A percentile compares a stretch with the other conserved stretches of the same genome.
phyloP scores from a whole-genome alignment of 1,284 basidiomycete species.

The Heterobasidion parviporum region DNA sequence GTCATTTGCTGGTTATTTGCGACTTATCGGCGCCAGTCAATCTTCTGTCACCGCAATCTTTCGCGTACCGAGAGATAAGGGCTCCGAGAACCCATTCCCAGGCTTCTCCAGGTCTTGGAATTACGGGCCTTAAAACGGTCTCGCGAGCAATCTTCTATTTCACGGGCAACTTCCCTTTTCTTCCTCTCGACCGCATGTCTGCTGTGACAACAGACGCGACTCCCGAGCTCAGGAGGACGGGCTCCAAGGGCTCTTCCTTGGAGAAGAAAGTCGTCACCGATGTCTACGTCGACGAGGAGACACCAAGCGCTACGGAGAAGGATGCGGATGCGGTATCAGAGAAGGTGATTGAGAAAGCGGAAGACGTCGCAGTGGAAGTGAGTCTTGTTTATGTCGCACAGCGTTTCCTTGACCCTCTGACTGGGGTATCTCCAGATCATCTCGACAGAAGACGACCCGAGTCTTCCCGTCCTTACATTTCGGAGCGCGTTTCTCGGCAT shows the following conservation, averaged over 20 bases:
- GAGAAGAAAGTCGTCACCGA: background rate
- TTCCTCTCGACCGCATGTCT: background rate
- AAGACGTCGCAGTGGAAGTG: slow-evolving; percentile 38
- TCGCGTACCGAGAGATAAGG: no score
- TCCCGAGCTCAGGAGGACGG: background rate
- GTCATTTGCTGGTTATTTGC: no score
- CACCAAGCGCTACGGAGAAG: background rate
- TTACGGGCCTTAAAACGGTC: background rate
- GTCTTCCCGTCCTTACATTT: slow-evolving; percentile 50
- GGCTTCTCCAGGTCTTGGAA: background rate
- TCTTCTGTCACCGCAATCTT: no score
- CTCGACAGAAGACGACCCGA: slow-evolving; percentile 45
- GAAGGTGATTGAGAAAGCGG: slow-evolving; percentile 31
- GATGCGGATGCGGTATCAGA: background rate
- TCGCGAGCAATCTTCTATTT: background rate
- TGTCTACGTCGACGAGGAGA: slow-evolving; percentile 1
- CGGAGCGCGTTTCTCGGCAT: slow-evolving; percentile 51
- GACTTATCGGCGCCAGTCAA: no score
- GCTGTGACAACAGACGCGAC: background rate
- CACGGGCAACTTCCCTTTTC: background rate
- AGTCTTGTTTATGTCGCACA: slow-evolving; percentile 1
- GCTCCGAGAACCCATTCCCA: background rate
- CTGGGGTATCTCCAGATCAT: slow-evolving; percentile 28
- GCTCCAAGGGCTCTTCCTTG: background rate
- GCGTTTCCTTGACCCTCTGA: background rate